Evolutionary conservation across 352 stramenopile genomes (phyloP).

Genomic region (Elongisporangium anandrum): DNA sequence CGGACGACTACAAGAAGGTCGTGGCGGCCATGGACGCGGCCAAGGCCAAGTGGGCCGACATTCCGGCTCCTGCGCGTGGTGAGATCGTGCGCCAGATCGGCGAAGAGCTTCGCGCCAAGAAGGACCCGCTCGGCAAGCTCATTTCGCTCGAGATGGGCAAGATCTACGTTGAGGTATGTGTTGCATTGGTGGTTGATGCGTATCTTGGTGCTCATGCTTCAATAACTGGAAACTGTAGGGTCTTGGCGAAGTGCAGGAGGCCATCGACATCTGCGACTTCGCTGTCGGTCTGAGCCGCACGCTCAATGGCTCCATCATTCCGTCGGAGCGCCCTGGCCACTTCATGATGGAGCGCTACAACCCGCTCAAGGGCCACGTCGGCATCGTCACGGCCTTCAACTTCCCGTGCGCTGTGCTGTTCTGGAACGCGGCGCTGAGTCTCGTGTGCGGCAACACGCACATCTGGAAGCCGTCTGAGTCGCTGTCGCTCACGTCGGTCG

Average conservation of each 20-base stretch:
- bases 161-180: constrained; percentile 81
- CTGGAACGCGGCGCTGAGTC: constrained; percentile 89
- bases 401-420: constrained; percentile 89
- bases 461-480: constrained; percentile 91
- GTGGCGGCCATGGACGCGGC: constrained; percentile 78
- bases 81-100: constrained; percentile 93
- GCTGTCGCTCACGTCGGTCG: constrained; percentile 86
- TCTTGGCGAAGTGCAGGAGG: constrained; percentile 91
- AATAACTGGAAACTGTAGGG: constrained; percentile 27
- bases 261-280: constrained; percentile 94
- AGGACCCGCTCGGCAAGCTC: constrained; percentile 85
- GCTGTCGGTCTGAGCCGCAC: constrained; percentile 88
- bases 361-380: constrained; percentile 89
- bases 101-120: constrained; percentile 85
- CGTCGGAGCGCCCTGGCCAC: constrained; percentile 87
- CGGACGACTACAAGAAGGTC: constrained; percentile 81
- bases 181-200: background rate
- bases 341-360: constrained; percentile 95
- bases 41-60: constrained; percentile 81
- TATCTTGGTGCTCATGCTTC: background rate
- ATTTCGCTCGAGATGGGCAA: constrained; percentile 94
- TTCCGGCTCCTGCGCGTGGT: constrained; percentile 82
- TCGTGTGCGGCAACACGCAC: constrained; percentile 91
- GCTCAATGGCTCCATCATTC: constrained; percentile 88
- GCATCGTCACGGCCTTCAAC: constrained; percentile 94